Base-by-base conservation (phyloP, 2,329 filamentous ascomycete genomes). In the Arthrinium phaeospermum region DNA sequence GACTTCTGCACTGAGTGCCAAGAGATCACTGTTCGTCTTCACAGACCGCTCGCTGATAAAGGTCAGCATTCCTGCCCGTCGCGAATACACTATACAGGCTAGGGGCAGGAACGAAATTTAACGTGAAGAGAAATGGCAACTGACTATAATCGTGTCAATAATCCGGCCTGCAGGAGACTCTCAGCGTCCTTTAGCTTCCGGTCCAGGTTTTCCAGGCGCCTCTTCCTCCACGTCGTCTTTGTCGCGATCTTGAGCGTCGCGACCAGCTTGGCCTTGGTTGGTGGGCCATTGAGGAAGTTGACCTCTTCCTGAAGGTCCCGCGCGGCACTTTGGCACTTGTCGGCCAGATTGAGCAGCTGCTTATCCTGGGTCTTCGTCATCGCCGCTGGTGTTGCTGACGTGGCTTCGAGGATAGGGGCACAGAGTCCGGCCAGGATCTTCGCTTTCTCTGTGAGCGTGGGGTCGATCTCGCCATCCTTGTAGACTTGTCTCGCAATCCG, bases 181-280 rank as follows among this genome's bases (percentile, higher is more conserved):
- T 73, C 69, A 16, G 64, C n/a, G 6, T 75, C 7, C 75, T 70
- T 70, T 1, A 78, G 67, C 12, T 70, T 73, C n/a, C 71, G 74
- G 41, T 77, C 74, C 3, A 78, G 14, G 8, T 61, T 72, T 0
- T 76, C 69, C n/a, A 79, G 71, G 0, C 76, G 71, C 2, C 69
- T 44, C 47, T 74, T 77, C n/a, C 77, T 71, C 77, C 77, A 78
- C 3, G 41, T 72, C 0, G 71, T 74, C 68, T 77, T 78, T 3
- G 72, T 67, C 0, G 73, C 73, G 2, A 74, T 41, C 16, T 45
- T 34, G 3, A 74, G 34, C 4, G 72, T 73, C 24, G 61, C 71
- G 8, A 47, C 46, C 27, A 75, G 70, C n/a, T 67, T 70, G 27
- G 68, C 70, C n/a, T 64, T 68, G n/a, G 53, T 45, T n/a, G 69